Base-by-base conservation (phyloP, 2,329 filamentous ascomycete species). In the Fusarium sp. region DNA sequence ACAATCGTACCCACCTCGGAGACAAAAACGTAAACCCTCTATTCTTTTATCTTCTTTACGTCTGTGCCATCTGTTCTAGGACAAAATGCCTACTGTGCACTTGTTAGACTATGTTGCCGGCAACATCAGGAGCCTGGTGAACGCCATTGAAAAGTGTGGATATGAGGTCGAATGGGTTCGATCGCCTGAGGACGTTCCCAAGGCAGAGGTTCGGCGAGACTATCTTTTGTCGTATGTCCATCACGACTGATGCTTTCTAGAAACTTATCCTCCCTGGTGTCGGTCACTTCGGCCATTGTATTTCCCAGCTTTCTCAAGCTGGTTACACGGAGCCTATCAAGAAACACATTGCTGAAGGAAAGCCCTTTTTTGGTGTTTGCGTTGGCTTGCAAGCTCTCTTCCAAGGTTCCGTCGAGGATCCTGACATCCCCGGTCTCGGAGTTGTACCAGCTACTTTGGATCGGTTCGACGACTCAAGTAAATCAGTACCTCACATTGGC, bases 281-380 rank as follows among this genome's bases (percentile, higher is more conserved):
- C 68, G 96, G 96, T 74, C 95, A 99, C 85, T 99, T 98, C 77
- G 96, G 96, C 66, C 94, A 99, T 85, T 99, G 96, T 81, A 85
- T 98, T 70, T 90, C 89, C 29, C 94, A 97, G 78, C 90, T 99
- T 73, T 85, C 91, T 18, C 87, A 90, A 44, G 93, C 94, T 40
- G 93, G 92, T 69, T 99, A 94, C 81, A 84, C 95, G 58, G 92
- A 93, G 64, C 92, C 94, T 12, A 91, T 99, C 70, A 89, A 86
- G 73, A 86, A 90, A 71, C 94, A 98, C 83, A 94, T 99, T 75
- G 86, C 90, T 55, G 87, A 92, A 16, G 94, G 94, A n/a, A 98
- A 98, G 82, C 94, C 95, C 16, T 98, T 99, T 79, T 97, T 99
- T 91, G 94, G 92, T 52, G 97, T 99, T 77, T 99, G 96, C 78